These are phyloP conservation scores for Fusarium hainanense DNA, from an alignment of 2,329 filamentous ascomycete genomes.

Conservation along the genomic window DNA sequence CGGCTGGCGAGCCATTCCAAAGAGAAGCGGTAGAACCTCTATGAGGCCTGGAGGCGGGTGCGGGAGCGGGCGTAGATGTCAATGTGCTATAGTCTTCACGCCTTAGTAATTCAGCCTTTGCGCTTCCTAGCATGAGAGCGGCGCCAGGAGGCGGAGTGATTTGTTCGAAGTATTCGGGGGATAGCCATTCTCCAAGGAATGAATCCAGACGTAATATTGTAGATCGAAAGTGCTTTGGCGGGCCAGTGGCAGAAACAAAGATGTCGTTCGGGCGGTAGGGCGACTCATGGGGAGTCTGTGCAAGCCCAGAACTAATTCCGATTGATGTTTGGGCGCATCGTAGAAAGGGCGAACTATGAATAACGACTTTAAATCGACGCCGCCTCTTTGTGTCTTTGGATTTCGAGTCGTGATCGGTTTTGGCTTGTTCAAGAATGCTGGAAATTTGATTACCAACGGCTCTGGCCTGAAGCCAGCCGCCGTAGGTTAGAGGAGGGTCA, in stretches of 20 bases:
- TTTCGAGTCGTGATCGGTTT: slow-evolving; percentile 55
- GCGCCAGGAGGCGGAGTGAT: slow-evolving; percentile 91
- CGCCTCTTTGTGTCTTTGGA: slow-evolving; percentile 52
- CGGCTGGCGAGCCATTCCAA: slow-evolving; percentile 50
- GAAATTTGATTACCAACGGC: slow-evolving; percentile 85
- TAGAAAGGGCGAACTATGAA: slow-evolving; percentile 94
- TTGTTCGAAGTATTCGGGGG: slow-evolving; percentile 90
- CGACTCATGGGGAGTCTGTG: slow-evolving; percentile 60
- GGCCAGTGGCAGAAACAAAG: slow-evolving; percentile 49
- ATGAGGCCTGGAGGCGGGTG: slow-evolving; percentile 29
- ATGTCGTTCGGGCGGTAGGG: slow-evolving; percentile 50
- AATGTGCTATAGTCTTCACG: slow-evolving; percentile 74
- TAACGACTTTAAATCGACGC: slow-evolving; percentile 78
- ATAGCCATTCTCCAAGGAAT: slow-evolving; percentile 95
- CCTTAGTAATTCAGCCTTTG: slow-evolving; percentile 86
- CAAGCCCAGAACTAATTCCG: slow-evolving; percentile 86
- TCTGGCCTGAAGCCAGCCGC: slow-evolving; percentile 89
- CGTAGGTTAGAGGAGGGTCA: slow-evolving; percentile 93
- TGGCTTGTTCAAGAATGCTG: slow-evolving; percentile 70
- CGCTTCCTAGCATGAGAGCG: slow-evolving; percentile 85
- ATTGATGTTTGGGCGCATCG: slow-evolving; percentile 93
- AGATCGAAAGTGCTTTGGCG: slow-evolving; percentile 59
- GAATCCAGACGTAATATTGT: slow-evolving; percentile 84
- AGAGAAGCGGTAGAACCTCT: slow-evolving; percentile 45
- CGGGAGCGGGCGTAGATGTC: slow-evolving; percentile 42